These are phyloP conservation scores for Inonotus hispidus DNA, from an alignment of 1,284 basidiomycete species.

Conservation along the genomic window DNA sequence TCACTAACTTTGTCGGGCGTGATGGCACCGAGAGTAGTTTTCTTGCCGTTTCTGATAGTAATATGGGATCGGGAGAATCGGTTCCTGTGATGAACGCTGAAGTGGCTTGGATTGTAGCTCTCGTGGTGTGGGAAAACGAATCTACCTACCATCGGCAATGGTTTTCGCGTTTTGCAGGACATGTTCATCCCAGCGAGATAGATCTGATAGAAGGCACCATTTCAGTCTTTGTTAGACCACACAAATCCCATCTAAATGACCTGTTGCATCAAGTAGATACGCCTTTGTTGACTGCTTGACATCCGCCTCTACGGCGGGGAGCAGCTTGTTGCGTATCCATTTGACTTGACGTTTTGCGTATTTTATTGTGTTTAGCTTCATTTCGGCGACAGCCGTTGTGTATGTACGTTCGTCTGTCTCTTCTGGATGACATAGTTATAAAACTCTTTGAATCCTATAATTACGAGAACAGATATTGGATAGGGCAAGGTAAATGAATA, in stretches of 20 bases:
- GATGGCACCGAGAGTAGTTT: slow-evolving; percentile 42
- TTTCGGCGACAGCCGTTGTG: slow-evolving; percentile 60
- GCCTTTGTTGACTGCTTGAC: slow-evolving; percentile 28
- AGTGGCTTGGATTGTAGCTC: not conserved
- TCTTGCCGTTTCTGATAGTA: slow-evolving; percentile 51
- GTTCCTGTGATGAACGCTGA: slow-evolving; percentile 56
- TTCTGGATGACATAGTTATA: slow-evolving; percentile 46
- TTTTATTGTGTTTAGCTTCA: slow-evolving; percentile 85
- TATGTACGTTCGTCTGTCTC: slow-evolving; percentile 34
- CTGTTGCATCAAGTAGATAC: slow-evolving; percentile 75
- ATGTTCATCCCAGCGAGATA: slow-evolving; percentile 51
- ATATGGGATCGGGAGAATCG: slow-evolving; percentile 52
- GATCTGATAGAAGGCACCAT: slow-evolving; percentile 33
- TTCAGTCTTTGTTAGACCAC: not conserved
- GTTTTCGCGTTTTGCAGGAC: slow-evolving; percentile 47
- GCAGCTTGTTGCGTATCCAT: slow-evolving; percentile 90
- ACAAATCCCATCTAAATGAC: slow-evolving; percentile 34
- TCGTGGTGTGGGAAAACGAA: not conserved
- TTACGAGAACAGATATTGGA: not conserved
- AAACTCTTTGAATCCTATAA: slow-evolving; percentile 89
- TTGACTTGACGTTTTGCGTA: slow-evolving; percentile 91
- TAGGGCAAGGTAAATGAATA: not conserved
- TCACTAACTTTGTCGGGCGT: slow-evolving; percentile 46
- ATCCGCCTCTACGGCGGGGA: slow-evolving; percentile 62
- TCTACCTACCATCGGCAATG: slow-evolving; percentile 42